Percentiles rank a stretch among this genome's conserved stretches.
phyloP scores from a whole-genome alignment of 2,329 filamentous ascomycete species.

The Colletotrichum navitas region DNA sequence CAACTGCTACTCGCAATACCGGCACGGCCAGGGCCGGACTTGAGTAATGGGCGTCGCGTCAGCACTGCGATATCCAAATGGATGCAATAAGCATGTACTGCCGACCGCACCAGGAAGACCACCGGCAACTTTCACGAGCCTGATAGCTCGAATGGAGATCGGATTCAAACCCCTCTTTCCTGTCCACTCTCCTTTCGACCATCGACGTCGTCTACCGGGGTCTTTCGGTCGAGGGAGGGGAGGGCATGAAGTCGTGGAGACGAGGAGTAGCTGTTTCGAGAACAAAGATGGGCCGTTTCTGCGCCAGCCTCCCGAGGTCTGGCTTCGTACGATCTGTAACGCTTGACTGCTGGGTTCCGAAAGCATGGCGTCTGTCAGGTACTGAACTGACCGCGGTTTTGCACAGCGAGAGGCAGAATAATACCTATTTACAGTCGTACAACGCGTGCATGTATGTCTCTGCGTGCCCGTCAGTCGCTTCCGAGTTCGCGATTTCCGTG shows the following conservation, averaged over 20 bases:
- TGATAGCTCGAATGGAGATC: too few species aligned
- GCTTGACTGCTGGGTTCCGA: background rate
- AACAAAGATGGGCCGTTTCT: background rate
- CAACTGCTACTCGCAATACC: too few species aligned
- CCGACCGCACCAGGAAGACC: too few species aligned
- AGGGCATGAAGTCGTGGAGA: background rate
- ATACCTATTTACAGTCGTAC: too few species aligned
- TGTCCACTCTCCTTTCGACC: background rate
- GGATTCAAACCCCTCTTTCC: background rate
- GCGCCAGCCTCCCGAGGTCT: background rate
- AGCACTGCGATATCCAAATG: too few species aligned
- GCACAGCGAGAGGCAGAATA: background rate
- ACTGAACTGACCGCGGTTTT: background rate
- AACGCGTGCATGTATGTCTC: too few species aligned
- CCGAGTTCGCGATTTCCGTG: background rate
- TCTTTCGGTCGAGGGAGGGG: background rate
- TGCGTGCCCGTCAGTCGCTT: background rate
- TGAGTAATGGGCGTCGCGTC: too few species aligned
- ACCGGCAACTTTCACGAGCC: too few species aligned
- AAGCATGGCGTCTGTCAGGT: background rate
- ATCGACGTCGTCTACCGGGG: background rate
- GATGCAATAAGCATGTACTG: too few species aligned
- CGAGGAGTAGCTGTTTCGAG: background rate
- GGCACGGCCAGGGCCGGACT: too few species aligned
- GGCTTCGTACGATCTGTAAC: background rate